Percentiles rank a stretch among this genome's conserved stretches.
These are phyloP conservation scores for Ocimum tenuiflorum DNA, from an alignment of 257 asterid species.

Conservation along the genomic window DNA sequence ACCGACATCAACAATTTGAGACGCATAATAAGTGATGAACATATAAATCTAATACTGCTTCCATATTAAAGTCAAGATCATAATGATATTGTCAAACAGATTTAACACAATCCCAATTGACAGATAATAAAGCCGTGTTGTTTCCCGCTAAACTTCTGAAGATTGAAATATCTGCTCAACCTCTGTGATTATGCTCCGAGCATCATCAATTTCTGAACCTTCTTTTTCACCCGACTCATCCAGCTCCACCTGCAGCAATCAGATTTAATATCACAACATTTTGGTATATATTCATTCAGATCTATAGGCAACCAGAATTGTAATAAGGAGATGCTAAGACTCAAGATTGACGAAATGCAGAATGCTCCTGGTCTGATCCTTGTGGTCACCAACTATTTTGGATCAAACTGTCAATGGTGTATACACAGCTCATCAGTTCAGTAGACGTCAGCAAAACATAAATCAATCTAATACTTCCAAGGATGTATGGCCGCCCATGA, in stretches of 20 bases:
- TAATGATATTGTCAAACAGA: too few relatives aligned
- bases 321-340: background rate
- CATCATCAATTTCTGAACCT: slow-evolving; percentile 69
- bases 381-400: background rate
- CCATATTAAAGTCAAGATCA: background rate
- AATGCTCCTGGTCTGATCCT: too few relatives aligned
- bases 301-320: background rate
- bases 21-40: too few relatives aligned
- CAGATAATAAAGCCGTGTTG: background rate
- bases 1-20: too few relatives aligned
- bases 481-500: background rate
- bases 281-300: too few relatives aligned
- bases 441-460: background rate
- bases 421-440: too few relatives aligned
- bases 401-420: background rate
- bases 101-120: background rate
- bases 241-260: slow-evolving; percentile 50
- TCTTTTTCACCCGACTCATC: slow-evolving; percentile 59
- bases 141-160: slow-evolving; percentile 21
- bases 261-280: background rate
- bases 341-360: background rate
- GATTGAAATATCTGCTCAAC: slow-evolving; percentile 50
- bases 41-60: too few relatives aligned
- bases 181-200: slow-evolving; percentile 45
- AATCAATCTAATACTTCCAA: background rate